phyloP scores from a whole-genome alignment of 768 basidiomycete species.

The Russula vinacea region DNA sequence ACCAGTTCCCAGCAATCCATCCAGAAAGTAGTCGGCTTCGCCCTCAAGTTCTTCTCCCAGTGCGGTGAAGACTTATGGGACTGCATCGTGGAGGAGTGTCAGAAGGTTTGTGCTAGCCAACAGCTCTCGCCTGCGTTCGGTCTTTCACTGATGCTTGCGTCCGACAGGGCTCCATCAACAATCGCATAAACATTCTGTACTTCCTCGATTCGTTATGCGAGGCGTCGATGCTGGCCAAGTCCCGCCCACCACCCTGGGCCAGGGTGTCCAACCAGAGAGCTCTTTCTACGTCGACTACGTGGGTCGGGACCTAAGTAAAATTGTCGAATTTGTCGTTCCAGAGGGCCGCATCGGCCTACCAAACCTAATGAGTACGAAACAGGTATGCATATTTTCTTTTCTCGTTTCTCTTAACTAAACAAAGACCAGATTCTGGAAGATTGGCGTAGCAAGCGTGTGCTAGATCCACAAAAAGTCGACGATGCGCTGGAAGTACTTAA shows the following conservation, averaged over 20 bases:
- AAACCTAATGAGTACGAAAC: constrained; percentile 83
- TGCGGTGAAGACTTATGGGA: constrained; percentile 95
- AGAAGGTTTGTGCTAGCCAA: constrained; percentile 55
- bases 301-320: constrained; percentile 68
- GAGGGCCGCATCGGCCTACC: constrained; percentile 82
- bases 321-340: constrained; percentile 85
- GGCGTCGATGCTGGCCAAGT: constrained; percentile 64
- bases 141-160: background rate
- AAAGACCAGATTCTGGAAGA: constrained; percentile 75
- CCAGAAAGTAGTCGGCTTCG: constrained; percentile 81
- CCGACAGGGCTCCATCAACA: constrained; percentile 68
- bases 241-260: constrained; percentile 46
- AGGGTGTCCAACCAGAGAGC: constrained; percentile 37
- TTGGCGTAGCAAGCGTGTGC: constrained; percentile 81
- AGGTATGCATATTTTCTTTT: constrained; percentile 49
- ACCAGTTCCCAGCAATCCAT: constrained; percentile 81
- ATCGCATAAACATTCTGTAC: constrained; percentile 90
- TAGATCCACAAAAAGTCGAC: constrained; percentile 77
- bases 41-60: constrained; percentile 76
- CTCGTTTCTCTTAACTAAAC: background rate
- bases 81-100: constrained; percentile 85
- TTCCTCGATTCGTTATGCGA: constrained; percentile 88
- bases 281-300: constrained; percentile 77
- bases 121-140: background rate
- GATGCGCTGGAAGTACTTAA: constrained; percentile 59